Base-by-base conservation (phyloP, 2,329 filamentous ascomycete genomes). In the Coniochaeta sp. region DNA sequence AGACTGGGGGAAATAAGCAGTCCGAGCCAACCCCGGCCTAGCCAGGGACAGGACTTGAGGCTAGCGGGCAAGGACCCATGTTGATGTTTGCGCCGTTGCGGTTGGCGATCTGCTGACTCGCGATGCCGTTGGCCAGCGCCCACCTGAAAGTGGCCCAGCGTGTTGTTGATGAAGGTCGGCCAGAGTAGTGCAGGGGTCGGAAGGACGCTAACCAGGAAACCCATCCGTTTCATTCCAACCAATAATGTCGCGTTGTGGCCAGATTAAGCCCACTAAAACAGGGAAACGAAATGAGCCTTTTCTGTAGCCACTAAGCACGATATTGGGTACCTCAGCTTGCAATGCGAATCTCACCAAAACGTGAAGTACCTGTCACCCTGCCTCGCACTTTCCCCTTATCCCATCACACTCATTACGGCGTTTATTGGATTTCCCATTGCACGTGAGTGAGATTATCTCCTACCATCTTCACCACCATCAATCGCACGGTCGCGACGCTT, bases 31-130 rank as follows among this genome's bases (percentile, higher is more conserved):
- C 26, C 45, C 45, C 28, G 45, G 45, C 20, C 26, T 48, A 48
- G 28, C 45, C 24, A 31, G 45, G 24, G 26, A 20, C 45, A 48
- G 18, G 24, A 6, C 14, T 48, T 14, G 14, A 48, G 45, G n/a
- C 45, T 48, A 18, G 24, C 24, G 14, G 26, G 8, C 27, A 26
- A 4, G 40, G 26, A 4, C 45, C 45, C 26, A 5, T 48, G 45
- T 48, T 26, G 42, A 28, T 30, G 42, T 13, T 28, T 30, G 13
- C 24, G 42, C 42, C 22, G 24, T 28, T 47, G 42, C 42, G 42
- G 22, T 47, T 47, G 42, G 42, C 42, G 42, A 27, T 30, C n/a
- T 28, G 42, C 42, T 47, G 42, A 47, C 42, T 47, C 42, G 45
- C 24, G 26, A 31, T 31, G 45, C 26, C 28, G 45, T 48, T 48